These are phyloP conservation scores for Monosporascus sp. DNA, from an alignment of 2,329 filamentous ascomycete species.

Conservation along the genomic window DNA sequence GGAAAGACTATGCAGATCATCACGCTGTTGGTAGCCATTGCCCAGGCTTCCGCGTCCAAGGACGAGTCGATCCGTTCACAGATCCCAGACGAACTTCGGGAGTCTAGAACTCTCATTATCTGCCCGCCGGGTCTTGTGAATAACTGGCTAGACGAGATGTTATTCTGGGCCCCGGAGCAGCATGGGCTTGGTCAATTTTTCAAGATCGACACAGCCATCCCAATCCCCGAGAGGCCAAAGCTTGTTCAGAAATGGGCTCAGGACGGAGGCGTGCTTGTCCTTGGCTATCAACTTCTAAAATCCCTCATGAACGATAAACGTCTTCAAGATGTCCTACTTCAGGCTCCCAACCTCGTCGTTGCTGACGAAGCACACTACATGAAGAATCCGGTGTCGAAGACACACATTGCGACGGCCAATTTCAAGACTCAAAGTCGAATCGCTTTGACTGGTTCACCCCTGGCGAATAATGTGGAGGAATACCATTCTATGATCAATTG, in stretches of 20 bases:
- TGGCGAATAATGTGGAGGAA: conserved; percentile 78
- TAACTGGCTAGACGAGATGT: conserved; percentile 79
- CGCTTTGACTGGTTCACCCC: conserved; percentile 79
- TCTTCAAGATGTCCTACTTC: conserved; percentile 45
- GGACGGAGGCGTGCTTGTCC: conserved; percentile 66
- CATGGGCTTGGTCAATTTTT: conserved; percentile 50
- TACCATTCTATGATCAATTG: conserved; percentile 87
- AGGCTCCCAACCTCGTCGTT: conserved; percentile 66
- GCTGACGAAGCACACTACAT: conserved; percentile 81
- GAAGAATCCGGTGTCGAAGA: conserved; percentile 57
- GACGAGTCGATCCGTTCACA: conserved; percentile 56
- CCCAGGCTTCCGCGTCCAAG: conserved; percentile 56
- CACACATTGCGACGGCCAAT: conserved; percentile 47
- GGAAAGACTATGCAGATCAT: conserved; percentile 93
- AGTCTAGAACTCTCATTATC: conserved; percentile 63
- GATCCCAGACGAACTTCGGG: conserved; percentile 60
- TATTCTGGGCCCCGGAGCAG: conserved; percentile 58
- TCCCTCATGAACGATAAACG: conserved; percentile 26
- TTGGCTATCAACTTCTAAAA: conserved; percentile 69
- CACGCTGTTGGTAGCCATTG: conserved; percentile 71
- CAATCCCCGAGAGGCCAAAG: conserved; percentile 32
- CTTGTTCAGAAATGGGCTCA: conserved; percentile 55
- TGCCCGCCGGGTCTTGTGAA: conserved; percentile 70
- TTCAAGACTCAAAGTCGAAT: conserved; percentile 69
- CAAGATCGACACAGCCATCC: conserved; percentile 44